These are phyloP conservation scores for Xylaria sp. DNA, from an alignment of 2,329 filamentous ascomycete species.

Conservation along the genomic window DNA sequence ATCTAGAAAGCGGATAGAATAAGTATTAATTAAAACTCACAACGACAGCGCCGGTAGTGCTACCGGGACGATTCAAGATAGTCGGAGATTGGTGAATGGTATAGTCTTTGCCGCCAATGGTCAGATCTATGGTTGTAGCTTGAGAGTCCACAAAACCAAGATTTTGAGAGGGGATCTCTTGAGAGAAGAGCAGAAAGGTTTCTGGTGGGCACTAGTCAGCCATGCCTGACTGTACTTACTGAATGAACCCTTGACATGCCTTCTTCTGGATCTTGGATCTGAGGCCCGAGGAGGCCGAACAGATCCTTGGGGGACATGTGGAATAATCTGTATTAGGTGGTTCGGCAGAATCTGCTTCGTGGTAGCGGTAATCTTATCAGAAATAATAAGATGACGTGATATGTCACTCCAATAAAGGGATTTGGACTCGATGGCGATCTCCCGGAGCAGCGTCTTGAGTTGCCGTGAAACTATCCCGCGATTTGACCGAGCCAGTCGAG, in stretches of 20 bases:
- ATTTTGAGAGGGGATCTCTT: constrained; percentile 76
- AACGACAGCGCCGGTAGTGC: constrained; percentile 83
- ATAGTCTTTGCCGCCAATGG: constrained; percentile 76
- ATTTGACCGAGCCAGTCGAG: neutral
- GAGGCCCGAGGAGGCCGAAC: constrained; percentile 43
- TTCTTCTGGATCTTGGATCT: constrained; percentile 51
- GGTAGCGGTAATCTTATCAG: constrained; percentile 33
- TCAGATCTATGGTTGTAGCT: constrained; percentile 72
- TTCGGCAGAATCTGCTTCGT: constrained; percentile 8
- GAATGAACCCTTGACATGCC: constrained; percentile 33
- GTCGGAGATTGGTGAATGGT: constrained; percentile 85
- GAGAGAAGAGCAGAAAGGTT: constrained; percentile 87
- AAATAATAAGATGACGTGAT: constrained; percentile 17
- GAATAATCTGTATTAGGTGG: neutral
- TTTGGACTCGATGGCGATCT: constrained; percentile 16
- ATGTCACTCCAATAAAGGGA: neutral
- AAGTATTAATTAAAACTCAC: constrained; percentile 21
- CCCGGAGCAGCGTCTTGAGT: neutral
- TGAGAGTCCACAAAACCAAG: constrained; percentile 87
- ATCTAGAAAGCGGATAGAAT: neutral
- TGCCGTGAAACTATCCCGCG: neutral
- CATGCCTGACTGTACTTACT: constrained; percentile 25
- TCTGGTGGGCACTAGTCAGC: constrained; percentile 65
- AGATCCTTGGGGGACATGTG: constrained; percentile 40
- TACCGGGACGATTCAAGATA: constrained; percentile 77